A percentile compares a stretch with the other conserved stretches of the same genome.
Evolutionary conservation across 1,139 yeast species (phyloP).

Genomic region (Blastobotrys serpentis): DNA sequence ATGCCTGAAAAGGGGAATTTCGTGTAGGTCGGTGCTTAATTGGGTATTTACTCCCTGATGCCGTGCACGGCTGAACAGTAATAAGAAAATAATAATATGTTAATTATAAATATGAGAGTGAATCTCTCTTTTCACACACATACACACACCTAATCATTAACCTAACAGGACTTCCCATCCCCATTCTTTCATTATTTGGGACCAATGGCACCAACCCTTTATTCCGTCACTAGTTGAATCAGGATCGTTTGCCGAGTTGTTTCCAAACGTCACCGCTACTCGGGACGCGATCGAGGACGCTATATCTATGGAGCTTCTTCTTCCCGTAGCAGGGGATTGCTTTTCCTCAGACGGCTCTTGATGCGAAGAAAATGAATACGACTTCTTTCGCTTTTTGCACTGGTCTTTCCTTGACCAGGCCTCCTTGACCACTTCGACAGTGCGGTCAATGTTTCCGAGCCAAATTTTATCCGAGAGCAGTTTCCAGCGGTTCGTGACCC

Average conservation of each 20-base stretch:
- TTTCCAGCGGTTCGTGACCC: slow-evolving; percentile 63
- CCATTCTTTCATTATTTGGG: slow-evolving; percentile 69
- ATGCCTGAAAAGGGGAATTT: background rate
- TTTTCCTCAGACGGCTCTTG: background rate
- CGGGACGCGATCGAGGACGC: slow-evolving; percentile 16
- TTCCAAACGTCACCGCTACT: slow-evolving; percentile 15
- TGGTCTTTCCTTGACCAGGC: slow-evolving; percentile 63
- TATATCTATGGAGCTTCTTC: slow-evolving; percentile 17
- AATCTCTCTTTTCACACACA: too few species aligned
- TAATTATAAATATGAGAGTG: too few species aligned
- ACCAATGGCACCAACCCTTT: slow-evolving; percentile 62
- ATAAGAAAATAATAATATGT: too few species aligned
- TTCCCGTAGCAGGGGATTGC: background rate
- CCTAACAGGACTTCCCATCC: slow-evolving; percentile 66
- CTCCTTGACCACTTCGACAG: slow-evolving; percentile 66
- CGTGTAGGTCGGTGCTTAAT: background rate
- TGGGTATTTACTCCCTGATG: slow-evolving; percentile 3
- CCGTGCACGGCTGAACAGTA: slow-evolving; percentile 3
- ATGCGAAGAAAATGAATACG: background rate
- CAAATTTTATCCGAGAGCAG: slow-evolving; percentile 54
- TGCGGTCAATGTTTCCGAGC: slow-evolving; percentile 64
- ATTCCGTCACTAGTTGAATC: slow-evolving; percentile 41
- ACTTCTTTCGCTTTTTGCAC: slow-evolving; percentile 22
- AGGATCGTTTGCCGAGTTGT: background rate
- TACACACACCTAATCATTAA: too few species aligned